These are phyloP conservation scores for Pseudotsuga menziesii DNA, from an alignment of 75 land plant species.

Conservation along the genomic window DNA sequence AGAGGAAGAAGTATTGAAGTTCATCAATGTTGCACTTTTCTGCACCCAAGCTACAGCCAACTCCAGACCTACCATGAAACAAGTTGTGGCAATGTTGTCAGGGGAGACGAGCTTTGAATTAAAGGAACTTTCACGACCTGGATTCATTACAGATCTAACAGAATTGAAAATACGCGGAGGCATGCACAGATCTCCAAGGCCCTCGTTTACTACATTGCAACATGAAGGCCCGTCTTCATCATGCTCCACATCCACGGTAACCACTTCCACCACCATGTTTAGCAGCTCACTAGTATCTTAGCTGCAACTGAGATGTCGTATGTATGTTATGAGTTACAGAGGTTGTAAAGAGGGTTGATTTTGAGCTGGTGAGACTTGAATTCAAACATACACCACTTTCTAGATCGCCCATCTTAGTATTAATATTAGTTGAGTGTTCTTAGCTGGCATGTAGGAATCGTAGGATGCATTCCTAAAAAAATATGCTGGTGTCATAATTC, in stretches of 20 bases:
- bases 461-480: background rate
- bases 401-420: too few species aligned
- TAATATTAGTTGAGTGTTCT: background rate
- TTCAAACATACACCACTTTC: too few species aligned
- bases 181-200: background rate
- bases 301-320: background rate
- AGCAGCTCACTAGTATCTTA: background rate
- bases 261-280: too few species aligned
- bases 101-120: slow-evolving; percentile 30
- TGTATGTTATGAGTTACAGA: background rate
- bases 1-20: slow-evolving; percentile 42
- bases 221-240: slow-evolving; percentile 2
- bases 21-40: slow-evolving; percentile 56
- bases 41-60: slow-evolving; percentile 61
- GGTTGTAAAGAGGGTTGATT: background rate
- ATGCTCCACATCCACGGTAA: background rate
- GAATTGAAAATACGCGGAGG: background rate
- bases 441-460: background rate
- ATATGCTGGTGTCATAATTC: background rate
- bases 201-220: background rate
- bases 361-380: background rate
- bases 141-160: slow-evolving; percentile 29
- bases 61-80: slow-evolving; percentile 50
- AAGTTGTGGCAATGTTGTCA: slow-evolving; percentile 58
- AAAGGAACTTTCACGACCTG: slow-evolving; percentile 51